phyloP scores from a whole-genome alignment of 2,329 filamentous ascomycete species.

The Neocatenulostroma microsporum region DNA sequence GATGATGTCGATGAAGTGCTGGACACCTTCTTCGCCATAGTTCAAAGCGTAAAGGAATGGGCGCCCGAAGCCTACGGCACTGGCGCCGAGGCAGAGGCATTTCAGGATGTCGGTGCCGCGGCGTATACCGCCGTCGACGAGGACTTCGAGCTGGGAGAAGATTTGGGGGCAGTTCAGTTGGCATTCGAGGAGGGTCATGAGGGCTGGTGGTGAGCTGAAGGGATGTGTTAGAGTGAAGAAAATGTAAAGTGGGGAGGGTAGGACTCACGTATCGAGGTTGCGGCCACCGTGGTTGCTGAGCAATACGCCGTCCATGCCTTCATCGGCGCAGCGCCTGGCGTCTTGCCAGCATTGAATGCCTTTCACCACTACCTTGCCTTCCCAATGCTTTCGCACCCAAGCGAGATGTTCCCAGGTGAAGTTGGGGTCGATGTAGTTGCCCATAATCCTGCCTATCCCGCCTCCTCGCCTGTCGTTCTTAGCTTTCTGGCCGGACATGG shows the following conservation, averaged over 20 bases:
- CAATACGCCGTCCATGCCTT: conserved; percentile 40
- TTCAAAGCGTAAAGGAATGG: conserved; percentile 58
- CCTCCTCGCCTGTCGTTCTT: conserved; percentile 75
- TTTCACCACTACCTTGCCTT: conserved; percentile 55
- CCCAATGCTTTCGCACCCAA: conserved; percentile 85
- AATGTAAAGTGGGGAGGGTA: neutral
- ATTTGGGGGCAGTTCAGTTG: conserved; percentile 54
- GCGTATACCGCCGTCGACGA: conserved; percentile 58
- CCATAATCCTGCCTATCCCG: conserved; percentile 90
- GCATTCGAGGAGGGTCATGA: conserved; percentile 56
- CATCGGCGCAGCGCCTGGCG: conserved; percentile 34
- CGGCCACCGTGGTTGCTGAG: conserved; percentile 48
- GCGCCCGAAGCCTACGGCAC: conserved; percentile 54
- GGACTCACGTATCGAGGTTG: conserved; percentile 37
- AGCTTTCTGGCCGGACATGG: conserved; percentile 46
- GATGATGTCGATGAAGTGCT: conserved; percentile 20
- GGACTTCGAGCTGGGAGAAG: conserved; percentile 56
- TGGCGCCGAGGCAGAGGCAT: conserved; percentile 57
- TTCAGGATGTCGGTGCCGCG: conserved; percentile 61
- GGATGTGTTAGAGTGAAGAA: neutral
- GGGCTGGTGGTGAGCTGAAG: conserved; percentile 41
- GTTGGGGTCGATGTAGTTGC: conserved; percentile 91
- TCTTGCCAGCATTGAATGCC: conserved; percentile 36
- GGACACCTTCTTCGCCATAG: conserved; percentile 50
- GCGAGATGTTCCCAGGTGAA: conserved; percentile 80